A percentile compares a stretch with the other conserved stretches of the same genome.
These are phyloP conservation scores for Sporobolomyces phaffii DNA, from an alignment of 768 basidiomycete species.

Conservation along the genomic window DNA sequence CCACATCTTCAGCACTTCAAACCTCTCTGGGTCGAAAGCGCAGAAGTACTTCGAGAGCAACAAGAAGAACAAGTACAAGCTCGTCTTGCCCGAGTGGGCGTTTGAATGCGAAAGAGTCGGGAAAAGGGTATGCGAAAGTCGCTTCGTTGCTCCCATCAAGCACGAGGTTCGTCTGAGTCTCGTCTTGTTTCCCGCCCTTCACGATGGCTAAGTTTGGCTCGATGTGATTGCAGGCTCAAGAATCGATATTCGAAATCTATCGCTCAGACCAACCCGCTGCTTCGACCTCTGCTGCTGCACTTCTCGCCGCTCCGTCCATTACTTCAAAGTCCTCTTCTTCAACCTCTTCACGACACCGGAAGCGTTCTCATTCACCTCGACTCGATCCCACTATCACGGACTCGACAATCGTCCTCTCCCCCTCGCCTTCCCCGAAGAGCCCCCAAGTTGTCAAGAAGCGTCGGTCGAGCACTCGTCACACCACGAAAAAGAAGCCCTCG, in stretches of 20 bases:
- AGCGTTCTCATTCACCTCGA: too few relatives aligned
- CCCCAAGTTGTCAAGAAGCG: background rate
- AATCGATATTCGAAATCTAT: conserved; percentile 10
- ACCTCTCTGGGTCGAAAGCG: conserved; percentile 65
- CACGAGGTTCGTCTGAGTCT: conserved; percentile 8
- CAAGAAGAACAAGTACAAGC: conserved; percentile 53
- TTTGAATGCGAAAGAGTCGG: conserved; percentile 60
- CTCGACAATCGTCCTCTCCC: background rate
- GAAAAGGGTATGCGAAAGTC: conserved; percentile 58
- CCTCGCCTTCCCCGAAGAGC: background rate
- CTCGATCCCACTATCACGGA: background rate
- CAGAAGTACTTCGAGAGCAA: conserved; percentile 59
- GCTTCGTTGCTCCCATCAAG: conserved; percentile 49
- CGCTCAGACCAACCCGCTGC: background rate
- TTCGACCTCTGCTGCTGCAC: background rate
- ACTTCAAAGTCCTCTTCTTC: background rate
- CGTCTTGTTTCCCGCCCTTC: background rate
- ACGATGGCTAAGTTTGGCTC: too few relatives aligned
- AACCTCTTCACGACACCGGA: background rate
- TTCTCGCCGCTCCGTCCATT: background rate
- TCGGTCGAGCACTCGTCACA: background rate
- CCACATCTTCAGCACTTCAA: conserved; percentile 70
- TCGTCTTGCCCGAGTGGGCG: conserved; percentile 54
- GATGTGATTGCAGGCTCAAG: too few relatives aligned
- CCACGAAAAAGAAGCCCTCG: background rate